Percentiles rank a stretch among this genome's conserved stretches.
Conservation (phyloP, 2,329 filamentous ascomycete species). For the Cryphonectria naterciae region DNA sequence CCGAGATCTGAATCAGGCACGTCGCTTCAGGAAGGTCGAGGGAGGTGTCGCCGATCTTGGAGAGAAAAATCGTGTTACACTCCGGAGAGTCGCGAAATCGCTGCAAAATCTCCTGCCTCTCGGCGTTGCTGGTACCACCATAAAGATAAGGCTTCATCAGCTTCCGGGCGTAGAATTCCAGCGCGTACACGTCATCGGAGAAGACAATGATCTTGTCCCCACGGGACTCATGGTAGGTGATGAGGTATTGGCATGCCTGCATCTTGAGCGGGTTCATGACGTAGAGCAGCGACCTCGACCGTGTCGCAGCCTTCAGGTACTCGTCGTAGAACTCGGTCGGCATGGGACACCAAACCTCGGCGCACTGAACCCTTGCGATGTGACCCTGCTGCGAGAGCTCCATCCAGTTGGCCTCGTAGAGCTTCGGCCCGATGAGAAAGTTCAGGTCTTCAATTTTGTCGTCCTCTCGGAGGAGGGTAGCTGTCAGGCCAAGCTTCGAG, state of each 20-base stretch:
- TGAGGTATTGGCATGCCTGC: slow-evolving; percentile 96
- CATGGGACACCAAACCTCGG: slow-evolving; percentile 99
- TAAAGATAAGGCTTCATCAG: slow-evolving; percentile 89
- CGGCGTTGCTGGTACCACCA: slow-evolving; percentile 81
- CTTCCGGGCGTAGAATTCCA: slow-evolving; percentile 83
- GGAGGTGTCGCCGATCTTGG: slow-evolving; percentile 98
- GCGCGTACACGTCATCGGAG: slow-evolving; percentile 93
- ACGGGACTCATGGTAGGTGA: slow-evolving; percentile 92
- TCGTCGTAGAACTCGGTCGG: slow-evolving; percentile 97
- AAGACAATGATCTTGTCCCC: slow-evolving; percentile 99
- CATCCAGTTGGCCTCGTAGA: slow-evolving; percentile 99
- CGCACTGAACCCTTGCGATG: slow-evolving; percentile 95
- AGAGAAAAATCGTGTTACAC: slow-evolving; percentile 92
- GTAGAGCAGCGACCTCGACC: slow-evolving; percentile 65
- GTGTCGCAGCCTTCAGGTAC: slow-evolving; percentile 72
- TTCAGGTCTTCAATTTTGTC: slow-evolving; percentile 98
- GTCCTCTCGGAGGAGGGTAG: slow-evolving; percentile 91
- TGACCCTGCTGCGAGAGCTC: slow-evolving; percentile 95
- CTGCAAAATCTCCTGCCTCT: slow-evolving; percentile 84
- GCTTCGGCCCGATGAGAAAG: slow-evolving; percentile 94
- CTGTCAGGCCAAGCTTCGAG: slow-evolving; percentile 91
- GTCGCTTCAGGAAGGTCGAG: slow-evolving; percentile 95
- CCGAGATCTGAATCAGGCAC: slow-evolving; percentile 95
- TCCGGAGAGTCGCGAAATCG: slow-evolving; percentile 93
- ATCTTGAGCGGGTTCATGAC: slow-evolving; percentile 99